phyloP scores from a whole-genome alignment of 2,329 filamentous ascomycete genomes.

The Fusarium papillatum region DNA sequence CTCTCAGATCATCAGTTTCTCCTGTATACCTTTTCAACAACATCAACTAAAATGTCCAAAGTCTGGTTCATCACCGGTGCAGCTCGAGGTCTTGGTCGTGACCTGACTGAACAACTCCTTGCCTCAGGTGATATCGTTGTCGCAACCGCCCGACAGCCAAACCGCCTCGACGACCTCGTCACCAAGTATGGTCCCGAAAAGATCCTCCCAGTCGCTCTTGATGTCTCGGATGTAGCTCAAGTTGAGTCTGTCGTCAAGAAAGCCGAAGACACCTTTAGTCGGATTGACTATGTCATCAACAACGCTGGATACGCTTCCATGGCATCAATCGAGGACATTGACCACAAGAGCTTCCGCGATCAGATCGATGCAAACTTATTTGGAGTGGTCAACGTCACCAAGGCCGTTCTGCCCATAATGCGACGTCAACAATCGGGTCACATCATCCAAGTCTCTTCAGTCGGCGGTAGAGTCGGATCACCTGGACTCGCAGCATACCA shows the following conservation, averaged over 20 bases:
- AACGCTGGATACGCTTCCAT: conserved; percentile 71
- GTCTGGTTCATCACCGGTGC: conserved; percentile 63
- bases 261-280: conserved; percentile 61
- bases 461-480: conserved; percentile 52
- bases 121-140: conserved; percentile 56
- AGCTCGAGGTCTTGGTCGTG: conserved; percentile 61
- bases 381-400: conserved; percentile 67
- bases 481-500: conserved; percentile 54
- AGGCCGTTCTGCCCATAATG: conserved; percentile 52
- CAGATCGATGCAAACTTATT: conserved; percentile 74
- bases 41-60: conserved; percentile 41
- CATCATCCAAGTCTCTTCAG: conserved; percentile 56
- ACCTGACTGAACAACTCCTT: conserved; percentile 55
- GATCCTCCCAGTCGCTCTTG: conserved; percentile 62
- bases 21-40: not conserved
- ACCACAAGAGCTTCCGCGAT: conserved; percentile 60
- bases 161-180: conserved; percentile 49
- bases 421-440: conserved; percentile 46
- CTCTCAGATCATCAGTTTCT: not conserved
- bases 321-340: conserved; percentile 66
- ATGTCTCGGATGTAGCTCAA: conserved; percentile 59
- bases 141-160: conserved; percentile 58
- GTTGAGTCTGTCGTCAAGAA: conserved; percentile 54
- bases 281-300: conserved; percentile 72
- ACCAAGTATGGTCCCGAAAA: conserved; percentile 56